These are phyloP conservation scores for Phytophthora colocasiae DNA, from an alignment of 352 stramenopile species.

Conservation along the genomic window DNA sequence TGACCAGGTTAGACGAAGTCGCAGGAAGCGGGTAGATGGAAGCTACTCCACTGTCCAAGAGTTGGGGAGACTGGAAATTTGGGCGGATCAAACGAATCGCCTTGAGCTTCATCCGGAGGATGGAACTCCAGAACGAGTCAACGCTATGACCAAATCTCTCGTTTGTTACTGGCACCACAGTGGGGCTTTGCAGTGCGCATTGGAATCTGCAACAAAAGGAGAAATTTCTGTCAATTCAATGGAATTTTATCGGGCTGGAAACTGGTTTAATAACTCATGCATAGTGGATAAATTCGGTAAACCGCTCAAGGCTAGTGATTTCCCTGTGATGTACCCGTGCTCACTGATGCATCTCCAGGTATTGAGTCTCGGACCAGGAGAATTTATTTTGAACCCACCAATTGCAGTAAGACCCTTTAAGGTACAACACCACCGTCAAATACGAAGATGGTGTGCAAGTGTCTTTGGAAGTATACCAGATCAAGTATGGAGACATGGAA, in stretches of 20 bases:
- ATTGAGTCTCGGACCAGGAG: background rate
- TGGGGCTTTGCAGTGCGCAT: background rate
- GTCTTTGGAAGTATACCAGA: background rate
- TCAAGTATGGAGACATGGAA: background rate
- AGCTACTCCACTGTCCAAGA: no score
- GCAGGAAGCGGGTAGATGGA: no score
- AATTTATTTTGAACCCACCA: background rate
- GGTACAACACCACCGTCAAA: background rate
- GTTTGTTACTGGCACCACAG: conserved; percentile 1
- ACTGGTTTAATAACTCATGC: background rate
- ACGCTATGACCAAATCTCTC: no score
- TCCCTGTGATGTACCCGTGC: background rate
- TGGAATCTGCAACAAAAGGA: background rate
- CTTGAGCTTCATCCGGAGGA: no score
- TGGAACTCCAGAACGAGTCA: no score
- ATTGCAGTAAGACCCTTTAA: background rate
- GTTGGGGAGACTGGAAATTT: no score
- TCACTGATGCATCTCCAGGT: background rate
- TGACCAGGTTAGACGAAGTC: no score
- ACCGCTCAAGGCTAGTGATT: background rate
- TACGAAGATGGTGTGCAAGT: background rate
- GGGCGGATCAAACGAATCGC: no score
- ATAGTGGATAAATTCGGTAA: background rate
- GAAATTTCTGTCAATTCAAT: background rate
- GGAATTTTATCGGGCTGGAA: background rate